Evolutionary conservation across 2,329 filamentous ascomycete genomes (phyloP), one percentile per base, ranked within the genome.

Genomic region (Epichloe elymi): DNA sequence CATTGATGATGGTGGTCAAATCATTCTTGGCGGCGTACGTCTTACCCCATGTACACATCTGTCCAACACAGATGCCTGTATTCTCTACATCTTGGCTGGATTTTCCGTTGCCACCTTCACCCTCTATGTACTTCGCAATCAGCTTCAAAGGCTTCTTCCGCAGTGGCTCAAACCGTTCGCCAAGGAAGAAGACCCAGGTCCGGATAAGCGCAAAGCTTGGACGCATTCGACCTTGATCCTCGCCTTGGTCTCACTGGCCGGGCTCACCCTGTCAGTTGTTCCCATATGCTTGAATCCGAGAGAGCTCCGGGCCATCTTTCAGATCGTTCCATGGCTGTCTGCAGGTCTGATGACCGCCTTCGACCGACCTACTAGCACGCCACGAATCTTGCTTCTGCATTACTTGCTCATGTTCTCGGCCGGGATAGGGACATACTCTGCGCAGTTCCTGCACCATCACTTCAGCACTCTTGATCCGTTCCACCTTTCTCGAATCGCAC

Each of bases 101-200:
- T 30, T 61, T 5, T 65, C 68, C 5, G 44, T 68, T 10, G 56
- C 62, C 7, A 57, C 61, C 5, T 47, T 62, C 20, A 51, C 65
- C 17, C 48, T 69, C 15, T 63, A 67, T 49, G 30, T 66, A 23
- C 51, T 47, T 51, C 60, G 55, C 7, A 49, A 56, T 4, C 58
- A 55, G 3, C 51, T 69, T 5, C 53, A 58, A 2, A 60, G 61
- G 3, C 53, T 55, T 3, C 59, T 67, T 1, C 71, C 73, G 0
- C 61, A 58, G 42, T 75, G 71, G 70, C 59, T 67, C 14, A 64
- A 62, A 10, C 67, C 68, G 2, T 75, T 75, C 53, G 72, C 73
- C 3, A 59, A 63, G 8, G 72, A 75, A 55, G 54, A 66, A 19
- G 56, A 45, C 0, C 57, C 59, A 1, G 54, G 51, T 1, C 36